Evolutionary conservation across 129 eudicot species (phyloP).

Genomic region (Kitagawia praeruptora): DNA sequence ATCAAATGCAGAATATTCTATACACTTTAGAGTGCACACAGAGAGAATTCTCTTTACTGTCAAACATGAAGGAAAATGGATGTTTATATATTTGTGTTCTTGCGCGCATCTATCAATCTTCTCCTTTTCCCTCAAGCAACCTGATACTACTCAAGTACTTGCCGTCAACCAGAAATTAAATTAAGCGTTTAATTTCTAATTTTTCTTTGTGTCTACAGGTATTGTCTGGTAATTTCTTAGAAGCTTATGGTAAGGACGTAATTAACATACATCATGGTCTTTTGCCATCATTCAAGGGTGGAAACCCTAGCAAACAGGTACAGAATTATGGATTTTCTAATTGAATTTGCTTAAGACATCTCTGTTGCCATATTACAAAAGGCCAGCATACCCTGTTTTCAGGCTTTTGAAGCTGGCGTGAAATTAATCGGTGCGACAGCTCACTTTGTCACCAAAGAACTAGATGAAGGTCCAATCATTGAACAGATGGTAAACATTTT

Average conservation of each 20-base stretch:
- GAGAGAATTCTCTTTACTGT: not conserved
- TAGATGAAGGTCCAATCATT: slow-evolving; percentile 89
- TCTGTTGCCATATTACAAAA: slow-evolving; percentile 2
- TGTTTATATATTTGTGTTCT: too few relatives aligned
- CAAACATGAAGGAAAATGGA: too few relatives aligned
- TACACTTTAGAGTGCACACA: not conserved
- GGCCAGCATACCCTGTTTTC: slow-evolving; percentile 10
- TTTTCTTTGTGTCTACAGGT: slow-evolving; percentile 31
- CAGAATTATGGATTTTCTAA: slow-evolving; percentile 6
- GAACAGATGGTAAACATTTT: slow-evolving; percentile 74
- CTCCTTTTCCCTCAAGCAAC: not conserved
- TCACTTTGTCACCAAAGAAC: slow-evolving; percentile 91
- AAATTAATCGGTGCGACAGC: slow-evolving; percentile 94
- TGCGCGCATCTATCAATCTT: not conserved
- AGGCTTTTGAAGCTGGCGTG: slow-evolving; percentile 95
- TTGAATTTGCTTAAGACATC: not conserved
- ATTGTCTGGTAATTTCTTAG: slow-evolving; percentile 63
- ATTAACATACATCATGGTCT: slow-evolving; percentile 97
- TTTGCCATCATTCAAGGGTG: slow-evolving; percentile 95
- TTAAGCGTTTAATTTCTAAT: slow-evolving; percentile 17
- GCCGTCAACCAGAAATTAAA: slow-evolving; percentile 96
- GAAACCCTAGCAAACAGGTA: slow-evolving; percentile 87
- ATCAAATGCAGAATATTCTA: not conserved
- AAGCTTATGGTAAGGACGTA: slow-evolving; percentile 57
- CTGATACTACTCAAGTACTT: slow-evolving; percentile 46